Percentiles rank a stretch among this genome's conserved stretches.
phyloP scores from a whole-genome alignment of 2,329 filamentous ascomycete genomes.

The Aspergillus amoenus region DNA sequence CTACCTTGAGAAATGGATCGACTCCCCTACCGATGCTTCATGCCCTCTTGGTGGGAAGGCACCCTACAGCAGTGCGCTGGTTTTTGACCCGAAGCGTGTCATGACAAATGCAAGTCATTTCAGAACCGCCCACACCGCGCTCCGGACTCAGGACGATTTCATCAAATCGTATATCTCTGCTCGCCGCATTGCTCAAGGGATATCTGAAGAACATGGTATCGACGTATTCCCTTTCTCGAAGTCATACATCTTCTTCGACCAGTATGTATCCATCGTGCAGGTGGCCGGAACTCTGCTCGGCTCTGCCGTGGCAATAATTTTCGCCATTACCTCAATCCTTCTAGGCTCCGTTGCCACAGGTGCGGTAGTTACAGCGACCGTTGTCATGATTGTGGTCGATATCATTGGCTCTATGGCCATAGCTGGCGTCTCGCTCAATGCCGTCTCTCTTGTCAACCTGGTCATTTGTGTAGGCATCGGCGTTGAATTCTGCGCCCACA shows the following conservation, averaged over 20 bases:
- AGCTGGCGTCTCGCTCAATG: slow-evolving; percentile 85
- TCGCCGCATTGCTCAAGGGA: slow-evolving; percentile 77
- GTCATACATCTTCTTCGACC: slow-evolving; percentile 99
- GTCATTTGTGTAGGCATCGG: slow-evolving; percentile 96
- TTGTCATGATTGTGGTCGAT: slow-evolving; percentile 89
- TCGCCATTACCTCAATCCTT: slow-evolving; percentile 74
- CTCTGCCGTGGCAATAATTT: slow-evolving; percentile 81
- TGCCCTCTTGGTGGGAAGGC: slow-evolving; percentile 89
- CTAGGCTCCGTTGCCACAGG: slow-evolving; percentile 83
- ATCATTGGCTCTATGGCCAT: slow-evolving; percentile 95
- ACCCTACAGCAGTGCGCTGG: slow-evolving; percentile 79
- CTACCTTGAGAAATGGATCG: slow-evolving; percentile 81
- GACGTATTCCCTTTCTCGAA: slow-evolving; percentile 95
- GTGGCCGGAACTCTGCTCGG: slow-evolving; percentile 78
- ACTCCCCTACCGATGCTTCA: slow-evolving; percentile 73
- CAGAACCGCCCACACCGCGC: slow-evolving; percentile 81
- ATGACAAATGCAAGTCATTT: slow-evolving; percentile 85
- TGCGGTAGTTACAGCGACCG: slow-evolving; percentile 77
- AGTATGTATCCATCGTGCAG: slow-evolving; percentile 81
- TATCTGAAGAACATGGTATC: slow-evolving; percentile 68
- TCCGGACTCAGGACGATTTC: slow-evolving; percentile 87
- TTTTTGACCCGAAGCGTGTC: slow-evolving; percentile 66
- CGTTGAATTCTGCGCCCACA: slow-evolving; percentile 96
- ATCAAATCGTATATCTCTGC: slow-evolving; percentile 88
- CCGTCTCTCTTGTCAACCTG: slow-evolving; percentile 90